These are phyloP conservation scores for Anastatica hierochuntica DNA, from an alignment of 345 rosid genomes.

Conservation along the genomic window DNA sequence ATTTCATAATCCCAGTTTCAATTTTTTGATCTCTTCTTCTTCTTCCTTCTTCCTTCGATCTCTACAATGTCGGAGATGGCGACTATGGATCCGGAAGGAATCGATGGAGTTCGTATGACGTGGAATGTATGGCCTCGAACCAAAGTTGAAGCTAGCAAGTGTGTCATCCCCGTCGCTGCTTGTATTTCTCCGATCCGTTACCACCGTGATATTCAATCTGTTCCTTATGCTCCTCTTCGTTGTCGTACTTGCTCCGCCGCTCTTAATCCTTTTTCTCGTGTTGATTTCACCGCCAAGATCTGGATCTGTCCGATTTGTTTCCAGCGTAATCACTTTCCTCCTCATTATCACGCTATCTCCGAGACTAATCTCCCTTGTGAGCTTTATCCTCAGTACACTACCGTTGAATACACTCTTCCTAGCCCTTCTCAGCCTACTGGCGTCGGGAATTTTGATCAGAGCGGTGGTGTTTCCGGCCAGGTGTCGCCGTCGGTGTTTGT, in stretches of 20 bases:
- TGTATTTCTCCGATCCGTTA: conserved; percentile 79
- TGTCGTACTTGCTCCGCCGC: conserved; percentile 77
- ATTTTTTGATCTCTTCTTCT: too few relatives aligned
- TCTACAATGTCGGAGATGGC: conserved; percentile 76
- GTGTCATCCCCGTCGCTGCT: conserved; percentile 94
- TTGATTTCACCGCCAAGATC: conserved; percentile 83
- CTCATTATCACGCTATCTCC: conserved; percentile 73
- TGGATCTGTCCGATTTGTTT: conserved; percentile 98
- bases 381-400: conserved; percentile 76
- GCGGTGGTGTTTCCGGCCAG: conserved; percentile 15
- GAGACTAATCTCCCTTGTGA: conserved; percentile 86
- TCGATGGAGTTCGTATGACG: conserved; percentile 88
- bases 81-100: conserved; percentile 74
- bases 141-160: conserved; percentile 94
- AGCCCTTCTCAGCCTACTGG: conserved; percentile 35
- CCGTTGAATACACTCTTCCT: conserved; percentile 61
- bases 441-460: conserved; percentile 33
- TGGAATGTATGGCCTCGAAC: conserved; percentile 99
- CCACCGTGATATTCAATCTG: conserved; percentile 64
- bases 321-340: conserved; percentile 86
- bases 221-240: conserved; percentile 83
- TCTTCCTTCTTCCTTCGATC: background rate
- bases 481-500: conserved; percentile 54
- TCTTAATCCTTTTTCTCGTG: conserved; percentile 67
- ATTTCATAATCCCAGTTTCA: background rate